Base-by-base conservation (phyloP, 2,329 filamentous ascomycete genomes). In the Trichoderma breve region DNA sequence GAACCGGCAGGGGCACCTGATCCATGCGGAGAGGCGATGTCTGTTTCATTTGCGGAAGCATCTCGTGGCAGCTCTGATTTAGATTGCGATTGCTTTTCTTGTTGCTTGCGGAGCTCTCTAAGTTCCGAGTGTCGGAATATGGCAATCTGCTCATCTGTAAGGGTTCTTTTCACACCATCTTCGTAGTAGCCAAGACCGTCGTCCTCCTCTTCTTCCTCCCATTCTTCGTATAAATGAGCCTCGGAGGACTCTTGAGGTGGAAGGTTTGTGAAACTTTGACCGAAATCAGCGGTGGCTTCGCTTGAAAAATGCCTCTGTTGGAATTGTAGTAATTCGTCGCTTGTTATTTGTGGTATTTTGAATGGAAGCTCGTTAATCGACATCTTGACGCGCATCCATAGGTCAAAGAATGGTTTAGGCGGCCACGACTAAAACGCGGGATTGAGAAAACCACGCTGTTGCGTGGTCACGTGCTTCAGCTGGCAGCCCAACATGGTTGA, bases 101-200 rank as follows among this genome's bases (percentile, higher is more conserved):
- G 79, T 73, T 86, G 84, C 73, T 89, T 88, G 30, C 93, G 84
- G 51, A 97, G 83, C 14, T 88, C 82, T 78, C 96, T 91, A 26
- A 97, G 87, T 81, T 98, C 95, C 2, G 93, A 95, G 79, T 97
- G 93, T 73, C 95, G 88, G 80, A 98, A 98, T 73, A 97, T 95
- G 68, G 89, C 89, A 76, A 98, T 93, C 83, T 98, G 93, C 76
- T 94, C 93, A 78, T 98, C 93, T 11, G 95, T 98, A 76, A 98
- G 85, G 21, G 94, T 97, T 53, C 95, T 91, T 79, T 96, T 96
- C 73, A 90, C 89, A 3, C 95, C 95, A 78, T 98, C 95, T 1
- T 88, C 82, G 76, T 98, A 98, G 81, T 93, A 95, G 21, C 94
- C 95, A 18, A 98, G 84, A 1, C 83, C 89, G 77, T 93, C 92